Percentiles rank a stretch among this genome's conserved stretches.
Conservation (phyloP, 768 basidiomycete species). For the Sporobolomyces phaffii region DNA sequence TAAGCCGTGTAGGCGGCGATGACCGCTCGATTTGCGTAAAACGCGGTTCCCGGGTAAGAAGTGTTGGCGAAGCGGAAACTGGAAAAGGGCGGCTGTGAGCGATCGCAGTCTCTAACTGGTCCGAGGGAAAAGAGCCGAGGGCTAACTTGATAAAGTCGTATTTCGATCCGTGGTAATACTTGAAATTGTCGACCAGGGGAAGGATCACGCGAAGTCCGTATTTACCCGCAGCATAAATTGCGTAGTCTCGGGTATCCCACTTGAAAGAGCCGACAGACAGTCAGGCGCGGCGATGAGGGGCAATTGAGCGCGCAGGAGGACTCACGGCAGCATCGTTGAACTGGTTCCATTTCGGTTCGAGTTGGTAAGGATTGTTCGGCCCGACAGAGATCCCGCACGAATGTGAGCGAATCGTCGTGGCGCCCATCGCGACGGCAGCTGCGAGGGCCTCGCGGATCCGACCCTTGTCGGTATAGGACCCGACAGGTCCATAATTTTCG, state of each 20-base stretch:
- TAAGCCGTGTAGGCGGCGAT: constrained; percentile 16
- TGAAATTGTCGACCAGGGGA: constrained; percentile 29
- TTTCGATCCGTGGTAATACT: constrained; percentile 36
- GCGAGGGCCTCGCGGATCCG: constrained; percentile 37
- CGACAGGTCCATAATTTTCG: constrained; percentile 29
- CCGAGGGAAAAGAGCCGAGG: too few species aligned
- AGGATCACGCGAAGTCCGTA: constrained; percentile 39
- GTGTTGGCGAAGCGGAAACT: constrained; percentile 9
- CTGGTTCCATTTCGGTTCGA: constrained; percentile 38
- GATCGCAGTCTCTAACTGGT: too few species aligned
- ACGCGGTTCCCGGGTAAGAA: constrained; percentile 17
- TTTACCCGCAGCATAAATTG: constrained; percentile 19
- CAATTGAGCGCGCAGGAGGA: neutral
- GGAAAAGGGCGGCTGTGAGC: too few species aligned
- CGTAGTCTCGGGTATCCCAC: constrained; percentile 25
- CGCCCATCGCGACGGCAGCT: constrained; percentile 41
- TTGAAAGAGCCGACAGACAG: neutral
- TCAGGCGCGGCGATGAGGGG: neutral
- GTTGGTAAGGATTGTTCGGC: constrained; percentile 38
- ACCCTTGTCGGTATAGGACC: constrained; percentile 31
- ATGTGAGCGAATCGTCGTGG: constrained; percentile 33
- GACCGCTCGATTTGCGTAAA: constrained; percentile 32
- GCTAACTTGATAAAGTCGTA: constrained; percentile 37
- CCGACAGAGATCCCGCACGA: constrained; percentile 43
- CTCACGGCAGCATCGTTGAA: constrained; percentile 41